Conservation (phyloP, 2,329 filamentous ascomycete genomes). For the Trichophyton benhamiae region DNA sequence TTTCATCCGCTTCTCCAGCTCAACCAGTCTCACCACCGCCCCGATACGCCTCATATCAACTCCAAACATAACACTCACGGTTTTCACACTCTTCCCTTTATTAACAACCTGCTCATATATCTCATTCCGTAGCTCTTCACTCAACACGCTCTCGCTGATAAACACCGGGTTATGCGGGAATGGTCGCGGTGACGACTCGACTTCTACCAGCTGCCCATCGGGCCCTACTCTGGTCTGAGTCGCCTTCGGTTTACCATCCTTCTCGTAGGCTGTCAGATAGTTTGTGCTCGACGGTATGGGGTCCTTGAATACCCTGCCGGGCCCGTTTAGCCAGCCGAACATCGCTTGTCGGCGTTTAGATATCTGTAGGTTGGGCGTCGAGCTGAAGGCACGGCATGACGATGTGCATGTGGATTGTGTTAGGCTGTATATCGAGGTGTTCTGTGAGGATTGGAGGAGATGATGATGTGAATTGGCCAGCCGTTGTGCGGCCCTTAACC, state of each 20-base stretch:
- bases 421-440: constrained; percentile 16
- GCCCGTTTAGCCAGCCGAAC: constrained; percentile 43
- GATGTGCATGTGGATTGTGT: constrained; percentile 12
- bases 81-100: constrained; percentile 57
- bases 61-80: constrained; percentile 62
- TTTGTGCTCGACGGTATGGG: constrained; percentile 42
- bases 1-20: constrained; percentile 69
- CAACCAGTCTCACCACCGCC: constrained; percentile 73
- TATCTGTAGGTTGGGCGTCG: constrained; percentile 13
- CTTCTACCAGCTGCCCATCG: too few species aligned
- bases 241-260: too few species aligned
- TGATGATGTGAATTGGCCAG: constrained; percentile 18
- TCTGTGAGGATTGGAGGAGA: constrained; percentile 18
- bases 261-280: constrained; percentile 44
- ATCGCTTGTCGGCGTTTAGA: constrained; percentile 31
- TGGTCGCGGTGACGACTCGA: constrained; percentile 33
- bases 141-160: constrained; percentile 58
- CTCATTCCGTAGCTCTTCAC: constrained; percentile 57
- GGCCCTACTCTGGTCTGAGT: too few species aligned
- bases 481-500: constrained; percentile 25
- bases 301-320: constrained; percentile 38
- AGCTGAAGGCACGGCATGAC: constrained; percentile 11
- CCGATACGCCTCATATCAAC: constrained; percentile 75
- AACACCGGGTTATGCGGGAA: constrained; percentile 67
- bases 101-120: constrained; percentile 58